phyloP scores from a whole-genome alignment of 2,329 filamentous ascomycete genomes.

The Arthrinium puccinioides region DNA sequence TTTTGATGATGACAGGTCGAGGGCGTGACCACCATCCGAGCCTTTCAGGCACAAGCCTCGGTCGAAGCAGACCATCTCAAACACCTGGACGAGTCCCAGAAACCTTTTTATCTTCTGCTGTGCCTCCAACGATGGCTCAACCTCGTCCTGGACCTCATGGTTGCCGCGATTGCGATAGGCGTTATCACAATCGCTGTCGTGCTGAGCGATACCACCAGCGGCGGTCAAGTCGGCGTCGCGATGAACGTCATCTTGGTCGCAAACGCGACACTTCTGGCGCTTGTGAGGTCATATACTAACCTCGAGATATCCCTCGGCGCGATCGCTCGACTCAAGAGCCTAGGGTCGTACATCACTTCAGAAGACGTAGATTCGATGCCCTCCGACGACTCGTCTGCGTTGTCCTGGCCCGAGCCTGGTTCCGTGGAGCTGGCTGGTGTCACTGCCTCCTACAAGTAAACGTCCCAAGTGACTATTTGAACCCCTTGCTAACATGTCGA shows the following conservation, averaged over 20 bases:
- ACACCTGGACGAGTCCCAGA: slow-evolving; percentile 36
- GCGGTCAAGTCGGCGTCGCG: slow-evolving; percentile 25
- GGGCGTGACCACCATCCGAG: slow-evolving; percentile 30
- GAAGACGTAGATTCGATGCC: slow-evolving; percentile 9
- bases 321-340: slow-evolving; percentile 21
- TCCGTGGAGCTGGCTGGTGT: slow-evolving; percentile 16
- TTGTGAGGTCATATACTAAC: slow-evolving; percentile 25
- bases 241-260: slow-evolving; percentile 26
- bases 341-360: slow-evolving; percentile 15
- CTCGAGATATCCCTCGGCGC: slow-evolving; percentile 28
- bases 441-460: slow-evolving; percentile 23
- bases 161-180: slow-evolving; percentile 35
- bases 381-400: slow-evolving; percentile 1
- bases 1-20: slow-evolving; percentile 4
- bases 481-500: neutral
- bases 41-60: slow-evolving; percentile 34
- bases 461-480: neutral
- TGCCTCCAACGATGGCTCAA: slow-evolving; percentile 46
- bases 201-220: slow-evolving; percentile 12
- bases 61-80: slow-evolving; percentile 8
- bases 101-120: slow-evolving; percentile 41
- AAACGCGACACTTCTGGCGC: slow-evolving; percentile 24
- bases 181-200: slow-evolving; percentile 19
- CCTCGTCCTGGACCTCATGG: slow-evolving; percentile 41
- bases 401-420: slow-evolving; percentile 21